These are phyloP conservation scores for Epicoccum nigrum DNA, from an alignment of 2,329 filamentous ascomycete species.

Conservation along the genomic window DNA sequence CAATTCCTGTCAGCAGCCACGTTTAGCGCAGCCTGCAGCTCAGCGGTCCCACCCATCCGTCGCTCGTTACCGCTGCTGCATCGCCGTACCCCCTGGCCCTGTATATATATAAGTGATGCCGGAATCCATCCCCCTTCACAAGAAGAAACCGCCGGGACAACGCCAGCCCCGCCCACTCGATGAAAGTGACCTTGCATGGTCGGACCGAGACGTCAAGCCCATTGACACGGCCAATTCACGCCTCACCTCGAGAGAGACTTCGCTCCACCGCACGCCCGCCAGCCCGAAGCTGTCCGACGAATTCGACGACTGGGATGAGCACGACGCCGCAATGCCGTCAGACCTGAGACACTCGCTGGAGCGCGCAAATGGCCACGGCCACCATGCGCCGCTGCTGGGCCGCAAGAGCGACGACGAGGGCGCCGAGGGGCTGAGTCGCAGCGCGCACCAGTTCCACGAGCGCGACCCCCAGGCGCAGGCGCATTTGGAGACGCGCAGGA, in stretches of 20 bases:
- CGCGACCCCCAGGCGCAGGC: conserved; percentile 72
- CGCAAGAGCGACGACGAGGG: conserved; percentile 45
- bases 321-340: conserved; percentile 55
- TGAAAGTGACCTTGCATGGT: conserved; percentile 21
- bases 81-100: not conserved
- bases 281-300: conserved; percentile 39
- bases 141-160: conserved; percentile 30
- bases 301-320: conserved; percentile 55
- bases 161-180: conserved; percentile 21
- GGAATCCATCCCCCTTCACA: conserved; percentile 45
- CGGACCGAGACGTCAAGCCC: conserved; percentile 24
- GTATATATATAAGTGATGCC: conserved; percentile 39
- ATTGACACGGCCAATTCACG: conserved; percentile 31
- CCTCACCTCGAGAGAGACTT: conserved; percentile 32
- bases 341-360: conserved; percentile 54
- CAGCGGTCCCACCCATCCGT: conserved; percentile 20
- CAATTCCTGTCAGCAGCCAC: conserved; percentile 13
- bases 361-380: conserved; percentile 50
- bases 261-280: conserved; percentile 36
- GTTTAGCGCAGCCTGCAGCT: conserved; percentile 14
- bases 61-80: not conserved
- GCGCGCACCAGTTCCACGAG: conserved; percentile 69
- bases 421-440: conserved; percentile 45
- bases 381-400: conserved; percentile 61
- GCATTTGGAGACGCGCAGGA: conserved; percentile 71